These are phyloP conservation scores for Fusarium acutatum DNA, from an alignment of 2,329 filamentous ascomycete genomes.

Conservation along the genomic window DNA sequence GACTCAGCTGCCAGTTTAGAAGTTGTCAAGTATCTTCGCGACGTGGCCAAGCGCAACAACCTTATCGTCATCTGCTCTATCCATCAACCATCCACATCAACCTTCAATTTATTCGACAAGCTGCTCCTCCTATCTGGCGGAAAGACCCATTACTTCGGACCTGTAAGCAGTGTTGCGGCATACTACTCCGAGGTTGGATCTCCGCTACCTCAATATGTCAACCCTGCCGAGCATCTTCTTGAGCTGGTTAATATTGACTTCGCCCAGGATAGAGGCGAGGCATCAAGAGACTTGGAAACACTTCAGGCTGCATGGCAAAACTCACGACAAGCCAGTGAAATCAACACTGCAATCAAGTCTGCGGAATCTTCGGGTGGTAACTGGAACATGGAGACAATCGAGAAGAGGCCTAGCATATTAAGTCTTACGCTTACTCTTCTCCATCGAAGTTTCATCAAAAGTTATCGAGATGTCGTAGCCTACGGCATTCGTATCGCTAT, in stretches of 20 bases:
- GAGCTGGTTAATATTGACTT: slow-evolving; percentile 85
- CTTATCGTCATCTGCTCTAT: slow-evolving; percentile 84
- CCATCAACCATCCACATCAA: slow-evolving; percentile 83
- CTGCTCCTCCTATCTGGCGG: slow-evolving; percentile 77
- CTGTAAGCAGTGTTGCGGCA: slow-evolving; percentile 61
- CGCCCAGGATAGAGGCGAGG: slow-evolving; percentile 54
- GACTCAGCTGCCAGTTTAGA: slow-evolving; percentile 81
- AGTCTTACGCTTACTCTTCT: slow-evolving; percentile 71
- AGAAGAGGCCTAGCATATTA: slow-evolving; percentile 53
- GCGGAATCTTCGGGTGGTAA: slow-evolving; percentile 43
- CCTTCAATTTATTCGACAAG: slow-evolving; percentile 83
- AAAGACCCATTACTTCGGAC: slow-evolving; percentile 76
- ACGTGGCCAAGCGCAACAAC: slow-evolving; percentile 72
- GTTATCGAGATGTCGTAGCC: slow-evolving; percentile 82
- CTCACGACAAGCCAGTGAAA: slow-evolving; percentile 30
- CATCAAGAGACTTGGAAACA: slow-evolving; percentile 48
- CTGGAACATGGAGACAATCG: slow-evolving; percentile 19
- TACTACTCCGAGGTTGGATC: slow-evolving; percentile 72
- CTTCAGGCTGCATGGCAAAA: slow-evolving; percentile 40
- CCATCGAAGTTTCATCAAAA: slow-evolving; percentile 84
- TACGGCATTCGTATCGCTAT: slow-evolving; percentile 86
- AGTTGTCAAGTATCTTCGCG: slow-evolving; percentile 76
- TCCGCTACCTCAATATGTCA: slow-evolving; percentile 73
- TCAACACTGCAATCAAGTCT: slow-evolving; percentile 37
- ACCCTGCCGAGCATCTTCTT: slow-evolving; percentile 82